phyloP scores from a whole-genome alignment of 805 yeast genomes.

The Zygoascus biomembranicola region DNA sequence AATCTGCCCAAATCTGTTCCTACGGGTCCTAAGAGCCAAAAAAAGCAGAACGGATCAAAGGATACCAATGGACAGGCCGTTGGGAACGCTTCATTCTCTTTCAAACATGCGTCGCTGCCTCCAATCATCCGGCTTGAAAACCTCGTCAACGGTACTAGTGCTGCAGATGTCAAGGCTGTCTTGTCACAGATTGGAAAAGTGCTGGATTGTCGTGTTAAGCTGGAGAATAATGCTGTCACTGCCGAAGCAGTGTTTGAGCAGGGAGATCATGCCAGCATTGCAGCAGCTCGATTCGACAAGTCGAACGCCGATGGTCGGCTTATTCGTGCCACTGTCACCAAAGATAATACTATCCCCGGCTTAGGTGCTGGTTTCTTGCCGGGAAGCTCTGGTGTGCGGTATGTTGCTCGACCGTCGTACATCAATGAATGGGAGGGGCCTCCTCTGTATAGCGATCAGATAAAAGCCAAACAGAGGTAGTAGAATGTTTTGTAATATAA shows the following conservation, averaged over 20 bases:
- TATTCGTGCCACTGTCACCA: conserved; percentile 28
- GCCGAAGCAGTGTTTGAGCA: conserved; percentile 25
- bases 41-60: not conserved
- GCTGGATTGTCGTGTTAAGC: conserved; percentile 14
- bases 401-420: not conserved
- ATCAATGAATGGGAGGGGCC: conserved; percentile 13
- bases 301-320: conserved; percentile 43
- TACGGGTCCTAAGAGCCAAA: not conserved
- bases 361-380: not conserved
- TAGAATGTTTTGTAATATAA: too few species aligned
- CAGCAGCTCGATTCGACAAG: conserved; percentile 31
- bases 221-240: conserved; percentile 10
- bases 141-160: conserved; percentile 27
- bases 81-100: conserved; percentile 1
- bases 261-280: conserved; percentile 26
- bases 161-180: conserved; percentile 24
- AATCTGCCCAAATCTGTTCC: not conserved
- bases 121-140: conserved; percentile 24
- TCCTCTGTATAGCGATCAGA: conserved; percentile 13
- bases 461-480: not conserved
- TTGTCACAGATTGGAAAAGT: conserved; percentile 19
- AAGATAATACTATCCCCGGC: conserved; percentile 12
- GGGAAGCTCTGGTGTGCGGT: not conserved
- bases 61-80: not conserved
- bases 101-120: conserved; percentile 17